Percentiles rank a stretch among this genome's conserved stretches.
These are phyloP conservation scores for Aspergillus spinulosporus DNA, from an alignment of 2,329 filamentous ascomycete species.

Conservation along the genomic window DNA sequence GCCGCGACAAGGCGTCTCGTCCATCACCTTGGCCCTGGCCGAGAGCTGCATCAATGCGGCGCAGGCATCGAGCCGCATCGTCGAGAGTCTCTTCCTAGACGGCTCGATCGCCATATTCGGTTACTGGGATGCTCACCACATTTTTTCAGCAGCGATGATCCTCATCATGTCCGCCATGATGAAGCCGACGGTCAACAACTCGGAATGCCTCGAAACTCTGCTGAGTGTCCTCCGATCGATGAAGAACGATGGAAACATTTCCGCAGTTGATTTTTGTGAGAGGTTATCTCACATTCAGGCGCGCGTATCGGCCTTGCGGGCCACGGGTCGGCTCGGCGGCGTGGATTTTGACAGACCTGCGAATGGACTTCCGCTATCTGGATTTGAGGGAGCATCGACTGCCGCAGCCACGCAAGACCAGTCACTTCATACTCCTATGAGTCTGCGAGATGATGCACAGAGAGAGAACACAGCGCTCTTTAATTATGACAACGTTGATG, in stretches of 20 bases:
- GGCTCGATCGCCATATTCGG: constrained; percentile 13
- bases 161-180: constrained; percentile 17
- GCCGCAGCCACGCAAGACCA: not conserved
- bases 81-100: constrained; percentile 10
- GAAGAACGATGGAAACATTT: constrained; percentile 15
- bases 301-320: constrained; percentile 11
- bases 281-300: constrained; percentile 12
- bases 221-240: constrained; percentile 12
- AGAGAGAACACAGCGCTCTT: not conserved
- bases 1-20: constrained; percentile 7
- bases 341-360: not conserved
- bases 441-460: not conserved
- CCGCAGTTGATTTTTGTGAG: constrained; percentile 15
- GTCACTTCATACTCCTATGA: constrained; percentile 5
- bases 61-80: constrained; percentile 11
- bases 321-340: constrained; percentile 1
- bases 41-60: constrained; percentile 15
- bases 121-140: constrained; percentile 16
- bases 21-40: constrained; percentile 11
- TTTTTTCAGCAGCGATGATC: constrained; percentile 16
- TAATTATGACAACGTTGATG: not conserved
- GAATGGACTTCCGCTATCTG: not conserved
- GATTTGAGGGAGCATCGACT: not conserved
- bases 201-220: constrained; percentile 9
- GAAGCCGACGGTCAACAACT: constrained; percentile 12